phyloP scores from a whole-genome alignment of 805 yeast species.

The Wickerhamomyces bovis region DNA sequence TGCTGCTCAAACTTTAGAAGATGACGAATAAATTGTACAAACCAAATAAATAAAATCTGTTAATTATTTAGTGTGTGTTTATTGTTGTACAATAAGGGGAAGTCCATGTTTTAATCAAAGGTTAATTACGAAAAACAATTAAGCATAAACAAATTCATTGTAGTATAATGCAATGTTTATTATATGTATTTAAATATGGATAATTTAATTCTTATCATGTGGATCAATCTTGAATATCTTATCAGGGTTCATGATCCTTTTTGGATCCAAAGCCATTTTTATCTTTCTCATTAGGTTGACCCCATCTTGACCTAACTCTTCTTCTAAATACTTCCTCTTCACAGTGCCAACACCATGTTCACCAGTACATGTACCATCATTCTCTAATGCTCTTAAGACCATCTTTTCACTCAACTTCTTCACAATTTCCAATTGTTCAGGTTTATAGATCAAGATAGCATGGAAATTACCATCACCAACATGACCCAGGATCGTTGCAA shows the following conservation, averaged over 20 bases:
- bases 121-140: slow-evolving; percentile 10
- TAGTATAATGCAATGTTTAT: not conserved
- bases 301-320: slow-evolving; percentile 60
- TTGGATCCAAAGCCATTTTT: slow-evolving; percentile 66
- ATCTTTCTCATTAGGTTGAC: slow-evolving; percentile 64
- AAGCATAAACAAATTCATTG: slow-evolving; percentile 1
- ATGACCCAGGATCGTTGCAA: slow-evolving; percentile 64
- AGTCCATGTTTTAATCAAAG: slow-evolving; percentile 6
- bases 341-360: slow-evolving; percentile 82
- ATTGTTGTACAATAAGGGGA: slow-evolving; percentile 1
- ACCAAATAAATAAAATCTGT: not conserved
- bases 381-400: slow-evolving; percentile 55
- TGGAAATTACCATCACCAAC: slow-evolving; percentile 82
- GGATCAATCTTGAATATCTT: slow-evolving; percentile 65
- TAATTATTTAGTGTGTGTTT: slow-evolving; percentile 6
- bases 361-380: slow-evolving; percentile 79
- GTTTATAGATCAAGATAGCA: slow-evolving; percentile 51
- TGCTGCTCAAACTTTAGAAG: slow-evolving; percentile 97
- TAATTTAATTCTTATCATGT: slow-evolving; percentile 23
- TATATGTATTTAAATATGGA: not conserved
- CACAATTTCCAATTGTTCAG: slow-evolving; percentile 40
- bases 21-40: slow-evolving; percentile 48
- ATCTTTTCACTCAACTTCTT: slow-evolving; percentile 48
- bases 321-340: slow-evolving; percentile 49
- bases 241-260: slow-evolving; percentile 67